phyloP scores from a whole-genome alignment of 108 stramenopile genomes.

The Schizochytrium sp. region DNA sequence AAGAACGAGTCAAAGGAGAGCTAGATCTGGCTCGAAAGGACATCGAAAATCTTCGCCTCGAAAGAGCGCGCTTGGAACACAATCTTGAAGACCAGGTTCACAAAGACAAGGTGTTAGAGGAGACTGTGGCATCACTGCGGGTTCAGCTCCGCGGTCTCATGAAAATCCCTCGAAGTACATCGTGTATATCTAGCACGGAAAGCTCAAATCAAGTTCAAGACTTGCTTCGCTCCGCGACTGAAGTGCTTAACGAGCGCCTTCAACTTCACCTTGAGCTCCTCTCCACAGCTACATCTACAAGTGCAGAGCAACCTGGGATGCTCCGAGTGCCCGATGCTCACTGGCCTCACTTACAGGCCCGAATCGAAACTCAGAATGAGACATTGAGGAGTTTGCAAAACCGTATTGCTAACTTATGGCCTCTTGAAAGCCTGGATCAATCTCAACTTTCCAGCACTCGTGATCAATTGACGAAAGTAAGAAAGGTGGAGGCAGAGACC shows the following conservation, averaged over 20 bases:
- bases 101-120: not conserved
- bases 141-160: conserved; percentile 5
- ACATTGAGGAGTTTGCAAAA: not conserved
- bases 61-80: not conserved
- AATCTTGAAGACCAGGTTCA: not conserved
- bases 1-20: no score
- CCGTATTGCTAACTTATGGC: not conserved
- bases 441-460: not conserved
- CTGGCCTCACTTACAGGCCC: not conserved
- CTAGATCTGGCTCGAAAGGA: no score
- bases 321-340: not conserved
- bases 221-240: not conserved
- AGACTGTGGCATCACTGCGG: not conserved
- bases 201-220: not conserved
- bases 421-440: not conserved
- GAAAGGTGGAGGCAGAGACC: no score
- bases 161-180: not conserved
- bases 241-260: not conserved
- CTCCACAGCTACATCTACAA: not conserved
- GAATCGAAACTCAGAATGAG: not conserved
- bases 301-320: not conserved
- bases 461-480: not conserved
- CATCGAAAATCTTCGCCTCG: not conserved
- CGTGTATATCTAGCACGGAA: not conserved
- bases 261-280: not conserved